Evolutionary conservation across 2,329 filamentous ascomycete species (phyloP), one percentile per base, ranked within the genome.

Genomic region (Aureobasidium sp.): DNA sequence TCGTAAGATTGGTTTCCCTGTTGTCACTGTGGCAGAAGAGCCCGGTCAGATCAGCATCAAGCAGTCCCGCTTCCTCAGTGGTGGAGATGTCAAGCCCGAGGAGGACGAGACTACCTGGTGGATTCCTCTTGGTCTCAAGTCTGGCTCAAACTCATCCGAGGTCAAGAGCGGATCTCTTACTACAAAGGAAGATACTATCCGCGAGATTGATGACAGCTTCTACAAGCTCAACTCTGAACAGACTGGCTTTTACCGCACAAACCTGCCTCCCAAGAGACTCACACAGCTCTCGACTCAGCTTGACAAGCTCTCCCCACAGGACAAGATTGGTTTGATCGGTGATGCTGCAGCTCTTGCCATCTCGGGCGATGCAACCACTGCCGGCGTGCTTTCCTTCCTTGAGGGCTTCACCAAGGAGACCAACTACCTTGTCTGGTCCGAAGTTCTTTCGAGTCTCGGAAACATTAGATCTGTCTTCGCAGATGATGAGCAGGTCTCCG

Each of bases 71-170:
- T 99, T 97, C 82, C 81, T 99, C 24, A 90, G 90, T 22, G 91
- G 90, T 3, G 94, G 94, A 11, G 93, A 97, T 72, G 90, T 91
- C 61, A 91, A 91, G 77, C 81, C 91, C 1, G 90, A 95, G 70
- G 94, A 99, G 67, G 92, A 99, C 70, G 81, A 88, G 70, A 97
- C 92, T 3, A 86, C 85, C 22, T 99, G 94, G 94, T 99, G 94
- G 93, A 85, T 97, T 64, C 94, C 94, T 17, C 82, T 99, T 35
- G 89, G 88, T 15, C 79, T 99, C 31, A 89, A 91, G 73, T 89
- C 90, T 59, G 90, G 90, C 69, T 78, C 81, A 40, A 81, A 87
- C 24, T 78, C 86, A 35, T 77, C 84, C 37, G 84, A 82, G 8
- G 79, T 88, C 59, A 79, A 87, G 62, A 79, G 83, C 22, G 79